Conservation (phyloP, 1,139 yeast species). For the Pichia norvegensis region DNA sequence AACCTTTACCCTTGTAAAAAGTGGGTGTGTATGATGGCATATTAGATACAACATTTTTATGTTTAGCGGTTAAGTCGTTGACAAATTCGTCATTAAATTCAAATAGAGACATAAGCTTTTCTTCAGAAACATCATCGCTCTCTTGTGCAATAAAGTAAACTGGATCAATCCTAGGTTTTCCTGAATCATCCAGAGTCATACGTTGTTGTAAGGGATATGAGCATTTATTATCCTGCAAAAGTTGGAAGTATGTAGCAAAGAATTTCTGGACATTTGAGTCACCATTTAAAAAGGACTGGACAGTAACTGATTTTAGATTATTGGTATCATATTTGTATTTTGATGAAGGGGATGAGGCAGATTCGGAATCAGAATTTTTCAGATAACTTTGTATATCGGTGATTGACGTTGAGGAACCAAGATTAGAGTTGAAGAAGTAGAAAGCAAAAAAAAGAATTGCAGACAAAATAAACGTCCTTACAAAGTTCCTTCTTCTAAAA, state of each 20-base stretch:
- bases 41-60: conserved; percentile 19
- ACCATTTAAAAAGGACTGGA: conserved; percentile 22
- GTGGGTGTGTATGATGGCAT: conserved; percentile 19
- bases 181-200: conserved; percentile 18
- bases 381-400: neutral
- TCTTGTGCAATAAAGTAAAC: conserved; percentile 21
- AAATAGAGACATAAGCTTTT: conserved; percentile 17
- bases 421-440: neutral
- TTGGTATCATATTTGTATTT: neutral
- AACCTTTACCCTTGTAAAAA: conserved; percentile 42
- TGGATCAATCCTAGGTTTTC: conserved; percentile 23
- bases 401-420: neutral
- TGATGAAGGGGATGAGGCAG: neutral
- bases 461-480: neutral
- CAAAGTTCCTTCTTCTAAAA: neutral
- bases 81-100: conserved; percentile 22
- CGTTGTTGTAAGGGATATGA: conserved; percentile 23
- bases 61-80: conserved; percentile 23
- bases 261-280: conserved; percentile 22
- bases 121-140: conserved; percentile 20
- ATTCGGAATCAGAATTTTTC: neutral
- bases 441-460: neutral
- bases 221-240: conserved; percentile 19
- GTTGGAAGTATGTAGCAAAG: conserved; percentile 22
- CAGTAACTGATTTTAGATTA: conserved; percentile 2